These are phyloP conservation scores for Proliferodiscus dingleyae DNA, from an alignment of 2,329 filamentous ascomycete species.

Conservation along the genomic window DNA sequence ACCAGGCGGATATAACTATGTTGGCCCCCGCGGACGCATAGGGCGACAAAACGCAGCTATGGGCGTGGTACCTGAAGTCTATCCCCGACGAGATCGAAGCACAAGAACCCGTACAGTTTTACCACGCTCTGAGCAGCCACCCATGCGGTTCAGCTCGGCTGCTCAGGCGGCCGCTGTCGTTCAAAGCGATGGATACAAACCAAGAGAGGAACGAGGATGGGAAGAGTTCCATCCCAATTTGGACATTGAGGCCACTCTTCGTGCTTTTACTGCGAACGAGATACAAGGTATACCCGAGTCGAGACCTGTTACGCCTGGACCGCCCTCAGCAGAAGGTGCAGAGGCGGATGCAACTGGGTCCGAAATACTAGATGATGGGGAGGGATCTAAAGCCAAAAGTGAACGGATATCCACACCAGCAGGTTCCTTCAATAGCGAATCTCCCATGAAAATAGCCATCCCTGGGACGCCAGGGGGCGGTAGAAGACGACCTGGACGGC, in stretches of 20 bases:
- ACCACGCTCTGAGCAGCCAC: constrained; percentile 46
- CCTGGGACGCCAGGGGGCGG: constrained; percentile 36
- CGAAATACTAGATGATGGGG: constrained; percentile 19
- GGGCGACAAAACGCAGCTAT: constrained; percentile 45
- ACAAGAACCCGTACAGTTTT: constrained; percentile 50
- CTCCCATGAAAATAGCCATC: constrained; percentile 22
- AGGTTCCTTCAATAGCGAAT: constrained; percentile 22
- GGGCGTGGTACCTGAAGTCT: constrained; percentile 42
- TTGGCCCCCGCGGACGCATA: constrained; percentile 48
- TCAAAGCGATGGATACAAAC: constrained; percentile 94
- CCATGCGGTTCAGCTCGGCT: constrained; percentile 29
- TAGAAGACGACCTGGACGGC: constrained; percentile 59
- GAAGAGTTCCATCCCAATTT: constrained; percentile 96
- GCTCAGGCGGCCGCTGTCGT: constrained; percentile 86
- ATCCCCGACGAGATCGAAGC: constrained; percentile 47
- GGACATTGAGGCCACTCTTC: constrained; percentile 77
- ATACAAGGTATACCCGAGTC: constrained; percentile 68
- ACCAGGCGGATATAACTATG: constrained; percentile 44
- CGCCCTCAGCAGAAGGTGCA: constrained; percentile 35
- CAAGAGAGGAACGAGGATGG: constrained; percentile 92
- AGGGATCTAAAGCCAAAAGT: constrained; percentile 22
- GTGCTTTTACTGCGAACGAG: constrained; percentile 75
- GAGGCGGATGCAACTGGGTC: constrained; percentile 34
- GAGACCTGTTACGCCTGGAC: constrained; percentile 35
- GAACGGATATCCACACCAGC: constrained; percentile 21